phyloP scores from a whole-genome alignment of 352 stramenopile species.

The Pythium biforme region DNA sequence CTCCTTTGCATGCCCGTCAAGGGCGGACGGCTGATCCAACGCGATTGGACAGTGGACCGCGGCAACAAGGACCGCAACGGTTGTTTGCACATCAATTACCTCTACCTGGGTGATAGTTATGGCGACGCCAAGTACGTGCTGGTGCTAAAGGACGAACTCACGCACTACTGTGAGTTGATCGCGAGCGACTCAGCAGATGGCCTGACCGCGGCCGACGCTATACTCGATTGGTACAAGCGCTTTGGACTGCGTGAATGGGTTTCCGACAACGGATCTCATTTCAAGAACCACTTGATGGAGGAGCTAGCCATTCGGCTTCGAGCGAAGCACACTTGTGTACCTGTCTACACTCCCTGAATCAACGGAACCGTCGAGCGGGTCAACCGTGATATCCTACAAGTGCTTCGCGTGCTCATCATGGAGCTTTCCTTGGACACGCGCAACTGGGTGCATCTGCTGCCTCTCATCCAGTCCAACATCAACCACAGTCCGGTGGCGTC shows the following conservation, averaged over 20 bases:
- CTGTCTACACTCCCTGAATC: conserved; percentile 21
- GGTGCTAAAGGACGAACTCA: conserved; percentile 28
- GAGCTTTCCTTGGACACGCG: conserved; percentile 18
- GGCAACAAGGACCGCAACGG: conserved; percentile 27
- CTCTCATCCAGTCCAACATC: conserved; percentile 10
- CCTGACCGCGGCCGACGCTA: conserved; percentile 7
- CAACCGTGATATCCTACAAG: conserved; percentile 21
- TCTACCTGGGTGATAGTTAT: conserved; percentile 24
- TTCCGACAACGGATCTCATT: conserved; percentile 27
- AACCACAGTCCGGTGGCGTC: conserved; percentile 11
- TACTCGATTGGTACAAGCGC: conserved; percentile 28
- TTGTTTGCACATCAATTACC: conserved; percentile 22
- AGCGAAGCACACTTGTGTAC: neutral
- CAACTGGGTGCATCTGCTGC: conserved; percentile 16
- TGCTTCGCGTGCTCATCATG: conserved; percentile 14
- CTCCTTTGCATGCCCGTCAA: conserved; percentile 16
- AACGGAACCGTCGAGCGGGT: conserved; percentile 20
- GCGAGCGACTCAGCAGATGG: neutral
- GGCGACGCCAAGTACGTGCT: conserved; percentile 22
- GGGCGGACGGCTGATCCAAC: neutral
- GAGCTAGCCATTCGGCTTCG: neutral
- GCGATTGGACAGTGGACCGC: neutral
- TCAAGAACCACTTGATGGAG: conserved; percentile 13
- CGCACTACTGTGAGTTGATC: conserved; percentile 29
- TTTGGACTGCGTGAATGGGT: conserved; percentile 21